Evolutionary conservation across 345 rosid genomes (phyloP).

Genomic region (Eucalyptus erythrocorys): DNA sequence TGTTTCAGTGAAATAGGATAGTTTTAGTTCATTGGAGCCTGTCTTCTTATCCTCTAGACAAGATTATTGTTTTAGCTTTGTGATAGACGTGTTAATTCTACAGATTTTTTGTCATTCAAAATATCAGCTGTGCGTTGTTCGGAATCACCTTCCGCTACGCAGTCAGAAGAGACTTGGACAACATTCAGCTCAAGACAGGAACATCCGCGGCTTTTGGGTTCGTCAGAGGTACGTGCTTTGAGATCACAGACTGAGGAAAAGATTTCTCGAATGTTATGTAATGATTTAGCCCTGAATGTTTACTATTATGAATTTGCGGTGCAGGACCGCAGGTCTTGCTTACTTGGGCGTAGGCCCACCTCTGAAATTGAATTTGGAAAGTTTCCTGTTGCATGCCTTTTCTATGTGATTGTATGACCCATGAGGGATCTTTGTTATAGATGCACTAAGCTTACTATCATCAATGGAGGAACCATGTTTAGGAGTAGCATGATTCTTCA

Average conservation of each 20-base stretch:
- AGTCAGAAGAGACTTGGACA: constrained; percentile 66
- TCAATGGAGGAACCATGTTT: no score
- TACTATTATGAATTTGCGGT: background rate
- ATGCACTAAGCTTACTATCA: no score
- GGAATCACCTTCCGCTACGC: constrained; percentile 81
- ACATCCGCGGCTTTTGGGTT: constrained; percentile 72
- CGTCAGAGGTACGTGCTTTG: constrained; percentile 46
- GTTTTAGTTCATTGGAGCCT: background rate
- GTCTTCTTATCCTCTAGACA: background rate
- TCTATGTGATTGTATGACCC: no score
- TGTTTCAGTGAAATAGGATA: background rate
- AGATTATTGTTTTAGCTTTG: no score
- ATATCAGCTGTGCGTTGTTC: constrained; percentile 81
- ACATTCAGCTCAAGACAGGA: constrained; percentile 64
- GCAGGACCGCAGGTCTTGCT: constrained; percentile 73
- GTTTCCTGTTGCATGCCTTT: constrained; percentile 30
- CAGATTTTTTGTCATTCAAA: background rate
- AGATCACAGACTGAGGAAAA: background rate
- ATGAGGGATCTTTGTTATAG: no score
- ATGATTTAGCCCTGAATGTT: background rate
- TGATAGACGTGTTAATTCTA: background rate
- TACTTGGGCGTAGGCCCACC: constrained; percentile 50
- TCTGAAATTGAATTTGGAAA: constrained; percentile 32
- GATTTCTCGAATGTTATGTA: background rate
- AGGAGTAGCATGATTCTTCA: no score